Conservation (phyloP, 495 filamentous ascomycete species). For the Aspergillus coremiiformis region DNA sequence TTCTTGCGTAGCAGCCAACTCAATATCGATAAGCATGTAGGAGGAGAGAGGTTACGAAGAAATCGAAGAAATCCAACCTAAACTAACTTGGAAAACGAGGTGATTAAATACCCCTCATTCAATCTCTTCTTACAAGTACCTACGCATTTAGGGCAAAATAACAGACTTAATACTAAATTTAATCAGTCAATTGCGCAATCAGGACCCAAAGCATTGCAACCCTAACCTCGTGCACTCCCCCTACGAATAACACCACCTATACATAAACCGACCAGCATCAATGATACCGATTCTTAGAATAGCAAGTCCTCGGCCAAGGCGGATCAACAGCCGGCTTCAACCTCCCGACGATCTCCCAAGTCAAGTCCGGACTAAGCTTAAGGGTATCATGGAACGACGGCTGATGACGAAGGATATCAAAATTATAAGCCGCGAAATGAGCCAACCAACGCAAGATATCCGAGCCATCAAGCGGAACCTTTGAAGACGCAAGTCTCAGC, state of each 20-base stretch:
- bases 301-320: background rate
- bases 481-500: background rate
- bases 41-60: background rate
- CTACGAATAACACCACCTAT: background rate
- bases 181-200: background rate
- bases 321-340: background rate
- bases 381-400: background rate
- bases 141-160: no score
- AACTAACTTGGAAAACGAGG: background rate
- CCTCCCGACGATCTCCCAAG: background rate
- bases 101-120: conserved; percentile 10
- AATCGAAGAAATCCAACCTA: background rate
- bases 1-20: background rate
- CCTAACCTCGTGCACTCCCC: background rate
- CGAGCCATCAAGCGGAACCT: background rate
- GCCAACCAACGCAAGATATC: background rate
- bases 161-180: background rate
- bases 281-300: no score
- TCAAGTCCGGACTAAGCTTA: background rate
- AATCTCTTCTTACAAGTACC: background rate
- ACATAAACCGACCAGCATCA: no score
- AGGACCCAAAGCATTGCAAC: background rate
- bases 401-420: background rate
- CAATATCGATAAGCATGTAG: background rate
- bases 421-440: background rate